Evolutionary conservation across 345 rosid genomes (phyloP), one percentile per base, ranked within the genome.

Genomic region (Populus simonii): DNA sequence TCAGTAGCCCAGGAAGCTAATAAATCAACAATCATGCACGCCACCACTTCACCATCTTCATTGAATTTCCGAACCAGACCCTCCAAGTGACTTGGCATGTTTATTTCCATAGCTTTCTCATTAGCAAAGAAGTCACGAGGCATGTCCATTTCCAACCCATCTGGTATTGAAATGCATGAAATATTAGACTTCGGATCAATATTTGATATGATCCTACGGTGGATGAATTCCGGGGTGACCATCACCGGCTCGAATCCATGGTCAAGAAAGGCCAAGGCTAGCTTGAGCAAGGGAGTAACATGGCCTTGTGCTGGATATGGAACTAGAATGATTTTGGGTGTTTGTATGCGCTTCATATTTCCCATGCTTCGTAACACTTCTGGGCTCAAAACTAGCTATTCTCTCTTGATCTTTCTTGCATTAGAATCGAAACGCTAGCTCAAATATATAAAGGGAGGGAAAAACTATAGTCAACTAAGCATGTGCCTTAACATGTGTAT

Each of bases 281-380:
- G 86, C 61, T 87, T 87, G 20, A 88, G 79, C 92, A 93, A 90
- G 71, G 98, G 97, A 36, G 90, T 89, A 18, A 92, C 92, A 43
- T 93, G 97, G 29, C 97, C 94, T 29, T 89, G 98, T 9, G 97
- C 93, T 62, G 98, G 97, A 78, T 88, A 93, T 68, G 98, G 98
- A 75, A 93, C 87, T 79, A 89, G 59, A 55, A 93, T 49, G 49
- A 90, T 83, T 78, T 85, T 89, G 10, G 84, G 81, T 78, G 67
- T 76, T 63, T 65, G 83, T 27, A 15, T 74, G 3, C 0, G 6
- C 81, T 70, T 81, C 81, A 75, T 73, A 47, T 47, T 47, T 15
- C 53, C 53, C 53, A 47, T 47, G 0, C 53, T 5, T 47, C 12
- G 53, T 47, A 47, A 47, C 51, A 0, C 51, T 38, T 38, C 8